Conservation (phyloP, 1,284 basidiomycete genomes). For the Ustilago trichophora region DNA sequence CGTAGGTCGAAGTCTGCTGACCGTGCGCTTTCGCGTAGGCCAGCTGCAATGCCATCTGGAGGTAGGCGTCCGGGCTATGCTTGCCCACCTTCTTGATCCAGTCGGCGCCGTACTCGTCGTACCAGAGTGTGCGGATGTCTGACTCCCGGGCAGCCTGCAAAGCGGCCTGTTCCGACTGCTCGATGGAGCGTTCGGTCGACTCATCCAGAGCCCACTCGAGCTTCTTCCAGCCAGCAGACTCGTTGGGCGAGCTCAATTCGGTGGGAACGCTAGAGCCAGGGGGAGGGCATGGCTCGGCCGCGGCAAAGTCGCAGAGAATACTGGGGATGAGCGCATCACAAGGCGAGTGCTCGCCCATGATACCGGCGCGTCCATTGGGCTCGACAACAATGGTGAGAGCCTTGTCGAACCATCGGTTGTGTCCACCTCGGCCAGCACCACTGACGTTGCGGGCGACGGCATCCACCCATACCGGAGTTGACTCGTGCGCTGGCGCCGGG, state of each 20-base stretch:
- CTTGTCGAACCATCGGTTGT: constrained; percentile 95
- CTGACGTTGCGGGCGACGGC: constrained; percentile 82
- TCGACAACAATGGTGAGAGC: constrained; percentile 84
- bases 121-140: constrained; percentile 86
- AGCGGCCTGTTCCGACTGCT: constrained; percentile 73
- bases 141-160: constrained; percentile 77
- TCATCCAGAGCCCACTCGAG: constrained; percentile 82
- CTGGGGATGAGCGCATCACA: constrained; percentile 91
- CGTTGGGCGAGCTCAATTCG: constrained; percentile 44
- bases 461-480: constrained; percentile 75
- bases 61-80: constrained; percentile 85
- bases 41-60: constrained; percentile 92
- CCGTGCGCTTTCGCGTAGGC: constrained; percentile 86
- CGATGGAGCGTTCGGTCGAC: constrained; percentile 73
- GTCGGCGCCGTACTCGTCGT: constrained; percentile 82
- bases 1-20: constrained; percentile 87
- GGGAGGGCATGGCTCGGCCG: constrained; percentile 70
- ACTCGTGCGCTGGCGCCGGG: constrained; percentile 68
- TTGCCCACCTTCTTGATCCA: constrained; percentile 89
- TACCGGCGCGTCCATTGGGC: constrained; percentile 83
- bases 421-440: constrained; percentile 74
- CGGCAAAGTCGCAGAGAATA: constrained; percentile 84
- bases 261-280: constrained; percentile 44
- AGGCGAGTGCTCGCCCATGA: constrained; percentile 91
- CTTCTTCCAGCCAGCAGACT: constrained; percentile 72